Conservation (phyloP, 495 filamentous ascomycete genomes). For the Chaetomium fimeti region DNA sequence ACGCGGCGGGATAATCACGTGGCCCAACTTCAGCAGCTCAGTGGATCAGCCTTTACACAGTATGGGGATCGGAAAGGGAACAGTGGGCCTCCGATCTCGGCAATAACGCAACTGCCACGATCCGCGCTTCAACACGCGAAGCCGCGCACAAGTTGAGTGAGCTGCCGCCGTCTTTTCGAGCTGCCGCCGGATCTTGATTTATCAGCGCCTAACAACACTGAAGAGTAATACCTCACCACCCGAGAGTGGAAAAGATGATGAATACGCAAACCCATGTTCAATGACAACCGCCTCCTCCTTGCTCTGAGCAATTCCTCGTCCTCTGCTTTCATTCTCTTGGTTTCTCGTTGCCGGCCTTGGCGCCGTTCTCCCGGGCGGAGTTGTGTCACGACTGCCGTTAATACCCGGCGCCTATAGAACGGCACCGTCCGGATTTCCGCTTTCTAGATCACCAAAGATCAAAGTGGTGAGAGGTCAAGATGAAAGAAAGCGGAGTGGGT, state of each 20-base stretch:
- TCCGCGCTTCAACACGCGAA: not conserved
- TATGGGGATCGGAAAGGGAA: not conserved
- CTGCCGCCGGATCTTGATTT: not conserved
- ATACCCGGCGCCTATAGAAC: not conserved
- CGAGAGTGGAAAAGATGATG: not conserved
- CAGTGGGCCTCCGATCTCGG: constrained; percentile 1
- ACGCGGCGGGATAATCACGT: too few relatives aligned
- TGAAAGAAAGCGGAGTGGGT: constrained; percentile 18
- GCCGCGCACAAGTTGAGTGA: not conserved
- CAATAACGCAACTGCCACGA: not conserved
- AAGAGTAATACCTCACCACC: not conserved
- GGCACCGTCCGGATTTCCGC: not conserved
- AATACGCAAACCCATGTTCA: not conserved
- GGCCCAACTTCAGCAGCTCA: too few relatives aligned
- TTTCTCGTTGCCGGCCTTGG: constrained; percentile 1
- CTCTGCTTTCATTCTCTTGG: not conserved
- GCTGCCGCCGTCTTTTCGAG: not conserved
- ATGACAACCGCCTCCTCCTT: not conserved
- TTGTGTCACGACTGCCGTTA: not conserved
- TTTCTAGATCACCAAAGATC: not conserved
- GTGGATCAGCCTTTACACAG: too few relatives aligned
- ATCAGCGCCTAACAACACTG: not conserved
- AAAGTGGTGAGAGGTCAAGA: constrained; percentile 7
- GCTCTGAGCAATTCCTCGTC: not conserved
- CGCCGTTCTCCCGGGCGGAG: not conserved